phyloP scores from a whole-genome alignment of 2,329 filamentous ascomycete genomes.

The Trichoderma koningiopsis region DNA sequence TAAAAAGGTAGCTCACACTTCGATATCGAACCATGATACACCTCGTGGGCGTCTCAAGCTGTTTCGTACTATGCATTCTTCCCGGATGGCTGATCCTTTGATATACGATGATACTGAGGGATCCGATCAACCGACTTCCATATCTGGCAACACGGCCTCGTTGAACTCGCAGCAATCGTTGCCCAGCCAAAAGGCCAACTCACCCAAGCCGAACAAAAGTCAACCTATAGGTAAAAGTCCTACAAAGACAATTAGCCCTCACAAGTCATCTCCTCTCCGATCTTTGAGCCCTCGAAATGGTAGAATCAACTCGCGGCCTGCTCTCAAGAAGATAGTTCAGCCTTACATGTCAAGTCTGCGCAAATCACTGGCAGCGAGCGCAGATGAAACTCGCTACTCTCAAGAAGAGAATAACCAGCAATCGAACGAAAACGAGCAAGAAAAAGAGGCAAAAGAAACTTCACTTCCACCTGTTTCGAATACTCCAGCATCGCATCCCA shows the following conservation, averaged over 20 bases:
- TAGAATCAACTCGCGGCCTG: constrained; percentile 14
- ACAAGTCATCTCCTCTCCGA: constrained; percentile 1
- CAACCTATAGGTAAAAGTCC: neutral
- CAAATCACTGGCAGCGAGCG: neutral
- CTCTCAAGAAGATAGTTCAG: constrained; percentile 18
- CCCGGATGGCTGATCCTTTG: neutral
- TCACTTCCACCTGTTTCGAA: neutral
- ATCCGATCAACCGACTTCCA: neutral
- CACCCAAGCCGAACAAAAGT: neutral
- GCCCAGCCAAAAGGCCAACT: neutral
- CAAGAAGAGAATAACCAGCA: neutral
- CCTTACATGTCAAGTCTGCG: neutral
- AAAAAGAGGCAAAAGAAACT: neutral
- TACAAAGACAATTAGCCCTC: neutral
- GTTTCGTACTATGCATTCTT: neutral
- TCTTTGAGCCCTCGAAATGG: constrained; percentile 17
- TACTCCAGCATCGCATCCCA: neutral
- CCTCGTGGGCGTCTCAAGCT: neutral
- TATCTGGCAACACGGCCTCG: neutral
- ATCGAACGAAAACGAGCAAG: constrained; percentile 2
- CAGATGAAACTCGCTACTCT: neutral
- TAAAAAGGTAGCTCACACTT: neutral
- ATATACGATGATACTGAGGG: constrained; percentile 5
- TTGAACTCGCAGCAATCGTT: neutral
- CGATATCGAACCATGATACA: neutral